A percentile compares a stretch with the other conserved stretches of the same genome.
Evolutionary conservation across 306 rosid species (phyloP).

Genomic region (Comarum palustre): DNA sequence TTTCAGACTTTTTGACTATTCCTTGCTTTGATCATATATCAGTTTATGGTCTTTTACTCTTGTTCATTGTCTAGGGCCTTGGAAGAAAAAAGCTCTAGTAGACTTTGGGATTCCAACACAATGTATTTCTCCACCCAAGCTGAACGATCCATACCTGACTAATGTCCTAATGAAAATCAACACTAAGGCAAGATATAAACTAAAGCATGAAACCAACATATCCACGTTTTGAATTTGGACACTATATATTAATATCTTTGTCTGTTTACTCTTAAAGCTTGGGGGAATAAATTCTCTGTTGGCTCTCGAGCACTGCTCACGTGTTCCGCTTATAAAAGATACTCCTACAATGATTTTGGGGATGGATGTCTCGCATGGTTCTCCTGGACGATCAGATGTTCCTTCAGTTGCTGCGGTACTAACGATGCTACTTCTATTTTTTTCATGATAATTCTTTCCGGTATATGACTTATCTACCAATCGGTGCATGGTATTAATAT

Average conservation of each 20-base stretch:
- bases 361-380: slow-evolving; percentile 88
- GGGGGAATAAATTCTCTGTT: slow-evolving; percentile 87
- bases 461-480: no score
- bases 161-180: slow-evolving; percentile 90
- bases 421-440: no score
- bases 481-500: no score
- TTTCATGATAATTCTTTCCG: no score
- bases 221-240: background rate
- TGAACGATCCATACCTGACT: slow-evolving; percentile 73
- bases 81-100: slow-evolving; percentile 76
- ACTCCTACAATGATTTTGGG: slow-evolving; percentile 87
- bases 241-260: slow-evolving; percentile 12
- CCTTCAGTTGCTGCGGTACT: slow-evolving; percentile 85
- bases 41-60: slow-evolving; percentile 18
- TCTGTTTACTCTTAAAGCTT: slow-evolving; percentile 43
- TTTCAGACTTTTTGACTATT: background rate
- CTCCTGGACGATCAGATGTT: slow-evolving; percentile 59
- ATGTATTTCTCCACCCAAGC: slow-evolving; percentile 75
- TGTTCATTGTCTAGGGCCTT: slow-evolving; percentile 60
- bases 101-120: slow-evolving; percentile 75
- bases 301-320: slow-evolving; percentile 61
- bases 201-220: background rate
- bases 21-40: slow-evolving; percentile 9
- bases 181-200: slow-evolving; percentile 58
- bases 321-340: slow-evolving; percentile 63